Evolutionary conservation across 768 basidiomycete species (phyloP), one percentile per base, ranked within the genome.

Genomic region (Russula foetens): DNA sequence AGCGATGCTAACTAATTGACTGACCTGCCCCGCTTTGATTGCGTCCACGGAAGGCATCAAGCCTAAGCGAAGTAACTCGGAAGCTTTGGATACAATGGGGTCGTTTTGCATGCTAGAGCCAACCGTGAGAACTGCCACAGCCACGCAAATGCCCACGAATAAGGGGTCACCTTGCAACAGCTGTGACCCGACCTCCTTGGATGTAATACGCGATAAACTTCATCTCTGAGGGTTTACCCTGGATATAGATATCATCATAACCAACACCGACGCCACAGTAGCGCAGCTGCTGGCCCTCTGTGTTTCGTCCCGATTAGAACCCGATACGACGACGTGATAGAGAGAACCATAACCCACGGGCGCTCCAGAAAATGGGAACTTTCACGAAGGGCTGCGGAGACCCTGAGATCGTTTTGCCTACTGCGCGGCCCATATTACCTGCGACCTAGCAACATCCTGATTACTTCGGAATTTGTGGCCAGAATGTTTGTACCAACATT

Each of bases 331-430:
- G 21, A 59, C 2, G 66, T 31, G 21, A 53, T 28, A n/a, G 39
- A n/a, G 2, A 53, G 29, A 45, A 56, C 14, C 7, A 39, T 6
- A 19, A 61, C 87, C 57, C 68, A 89, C 88, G 88, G 23, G 90
- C 88, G 69, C 89, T 91, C 93, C 93, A 95, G 75, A 95, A 95
- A 39, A 92, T 74, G 0, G 92, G 91, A 12, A 90, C 75, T 73
- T 92, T 93, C 49, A 77, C 77, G 72, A 87, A 92, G n/a, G 85
- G 82, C 63, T 84, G 81, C 33, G 65, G 57, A 31, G 55, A 59
- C 26, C 65, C 71, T 3, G 86, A 78, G 65, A 96, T 91, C 9
- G 80, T 85, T 69, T 83, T 82, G 0, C 88, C 93, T n/a, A 88
- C 86, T 17, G 86, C 83, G 52, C 92, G 82, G 2, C 92, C 93